Evolutionary conservation across 176 grass and related monocot genomes (phyloP), one percentile per base, ranked within the genome.

Genomic region (Oryza coarctata): DNA sequence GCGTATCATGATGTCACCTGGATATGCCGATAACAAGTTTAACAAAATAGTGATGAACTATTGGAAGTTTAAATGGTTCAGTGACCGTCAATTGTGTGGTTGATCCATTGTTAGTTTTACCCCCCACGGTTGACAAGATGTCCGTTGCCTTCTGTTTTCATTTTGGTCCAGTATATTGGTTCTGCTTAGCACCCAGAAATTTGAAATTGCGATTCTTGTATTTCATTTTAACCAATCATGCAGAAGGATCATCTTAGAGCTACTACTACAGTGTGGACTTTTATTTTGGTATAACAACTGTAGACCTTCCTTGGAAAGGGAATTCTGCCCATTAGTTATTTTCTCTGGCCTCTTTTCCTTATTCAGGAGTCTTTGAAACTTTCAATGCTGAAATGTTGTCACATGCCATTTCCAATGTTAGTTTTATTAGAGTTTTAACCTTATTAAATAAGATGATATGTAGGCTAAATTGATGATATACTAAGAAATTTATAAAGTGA

Each of bases 371-470:
- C 7, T 40, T n/a, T 5, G 60, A 58, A 43, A 55, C 20, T 55
- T 57, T 22, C 31, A 33, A 40, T 49, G 65, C 63, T 77, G 71
- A 41, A 82, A 41, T 32, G 38, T 82, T 50, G 9, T 69, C 25
- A 11, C n/a, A n/a, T n/a, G n/a, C n/a, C n/a, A n/a, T n/a, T n/a
- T n/a, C n/a, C n/a, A n/a, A n/a, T n/a, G n/a, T n/a, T n/a, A n/a
- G n/a, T n/a, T n/a, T n/a, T n/a, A n/a, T n/a, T n/a, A n/a, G n/a
- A n/a, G n/a, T n/a, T n/a, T n/a, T n/a, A n/a, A n/a, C n/a, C n/a
- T n/a, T n/a, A n/a, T n/a, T n/a, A n/a, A n/a, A n/a, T n/a, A n/a
- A n/a, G n/a, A n/a, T n/a, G n/a, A n/a, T n/a, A n/a, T n/a, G n/a
- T n/a, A n/a, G n/a, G n/a, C n/a, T n/a, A n/a, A n/a, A n/a, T n/a